Percentiles rank a stretch among this genome's conserved stretches.
Conservation (phyloP, 169 alveolate genomes). For the Plasmodium berghei region DNA sequence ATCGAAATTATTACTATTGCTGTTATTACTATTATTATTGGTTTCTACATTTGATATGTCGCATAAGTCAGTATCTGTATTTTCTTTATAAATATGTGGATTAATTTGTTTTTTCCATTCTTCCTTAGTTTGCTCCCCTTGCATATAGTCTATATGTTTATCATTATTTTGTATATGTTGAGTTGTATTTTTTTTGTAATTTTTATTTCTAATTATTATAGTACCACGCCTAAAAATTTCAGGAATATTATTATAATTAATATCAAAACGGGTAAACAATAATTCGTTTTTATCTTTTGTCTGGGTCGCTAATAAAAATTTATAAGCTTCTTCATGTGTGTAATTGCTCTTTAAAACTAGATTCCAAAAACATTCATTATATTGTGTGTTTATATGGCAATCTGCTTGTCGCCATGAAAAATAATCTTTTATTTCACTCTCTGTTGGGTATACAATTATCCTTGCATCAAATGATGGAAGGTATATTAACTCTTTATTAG, state of each 20-base stretch:
- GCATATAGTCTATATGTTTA: too few species aligned
- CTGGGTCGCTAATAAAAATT: slow-evolving; percentile 87
- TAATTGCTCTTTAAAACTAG: slow-evolving; percentile 90
- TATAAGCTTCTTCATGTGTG: slow-evolving; percentile 86
- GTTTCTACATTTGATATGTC: neutral
- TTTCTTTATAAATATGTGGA: neutral
- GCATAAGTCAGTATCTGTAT: neutral
- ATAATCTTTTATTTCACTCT: slow-evolving; percentile 91
- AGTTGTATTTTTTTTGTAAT: slow-evolving; percentile 4
- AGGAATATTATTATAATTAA: slow-evolving; percentile 92
- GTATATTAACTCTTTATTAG: slow-evolving; percentile 81
- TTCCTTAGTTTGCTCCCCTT: neutral
- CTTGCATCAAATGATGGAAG: slow-evolving; percentile 96
- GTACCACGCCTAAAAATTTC: slow-evolving; percentile 77
- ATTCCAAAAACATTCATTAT: slow-evolving; percentile 97
- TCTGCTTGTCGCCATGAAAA: slow-evolving; percentile 94
- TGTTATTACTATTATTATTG: too few species aligned
- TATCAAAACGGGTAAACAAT: slow-evolving; percentile 89
- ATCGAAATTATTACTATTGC: too few species aligned
- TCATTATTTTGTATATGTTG: neutral
- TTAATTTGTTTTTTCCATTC: neutral
- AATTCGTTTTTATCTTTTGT: slow-evolving; percentile 93
- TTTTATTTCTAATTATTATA: slow-evolving; percentile 24
- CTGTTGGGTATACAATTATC: slow-evolving; percentile 92
- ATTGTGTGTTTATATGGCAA: slow-evolving; percentile 96